These are phyloP conservation scores for Vaccinium macrocarpon DNA, from an alignment of 148 eudicot genomes.

Conservation along the genomic window DNA sequence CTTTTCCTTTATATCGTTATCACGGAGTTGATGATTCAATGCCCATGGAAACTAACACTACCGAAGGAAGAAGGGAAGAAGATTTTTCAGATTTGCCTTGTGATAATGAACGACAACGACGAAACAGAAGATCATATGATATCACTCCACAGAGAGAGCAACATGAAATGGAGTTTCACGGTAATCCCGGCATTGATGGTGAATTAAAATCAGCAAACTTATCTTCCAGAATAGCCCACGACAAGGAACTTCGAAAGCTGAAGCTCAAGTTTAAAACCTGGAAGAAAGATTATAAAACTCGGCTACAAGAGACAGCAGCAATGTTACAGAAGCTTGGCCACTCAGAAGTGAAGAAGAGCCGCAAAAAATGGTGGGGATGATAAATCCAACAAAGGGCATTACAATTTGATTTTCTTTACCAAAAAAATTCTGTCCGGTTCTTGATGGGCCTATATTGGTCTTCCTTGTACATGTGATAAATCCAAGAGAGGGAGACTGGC, in stretches of 20 bases:
- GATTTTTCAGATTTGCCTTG: constrained; percentile 9
- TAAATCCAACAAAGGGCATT: background rate
- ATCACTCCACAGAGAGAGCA: constrained; percentile 8
- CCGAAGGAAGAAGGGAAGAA: background rate
- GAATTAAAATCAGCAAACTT: constrained; percentile 11
- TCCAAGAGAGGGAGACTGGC: too few species aligned
- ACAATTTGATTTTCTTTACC: background rate
- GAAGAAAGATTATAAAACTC: constrained; percentile 42
- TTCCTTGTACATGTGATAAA: too few species aligned
- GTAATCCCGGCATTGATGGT: constrained; percentile 7
- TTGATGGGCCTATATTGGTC: background rate
- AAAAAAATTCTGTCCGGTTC: background rate
- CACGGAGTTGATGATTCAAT: constrained; percentile 8
- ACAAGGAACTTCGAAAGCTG: constrained; percentile 33
- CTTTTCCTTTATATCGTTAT: constrained; percentile 10
- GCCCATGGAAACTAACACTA: background rate
- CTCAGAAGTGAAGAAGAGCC: constrained; percentile 23
- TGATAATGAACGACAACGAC: constrained; percentile 5
- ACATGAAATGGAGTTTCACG: background rate
- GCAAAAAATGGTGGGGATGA: constrained; percentile 35
- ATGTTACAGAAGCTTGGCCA: constrained; percentile 32
- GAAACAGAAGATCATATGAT: background rate
- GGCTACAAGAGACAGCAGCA: constrained; percentile 31
- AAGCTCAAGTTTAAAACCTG: constrained; percentile 38
- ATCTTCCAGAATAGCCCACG: constrained; percentile 11